These are phyloP conservation scores for Golubevia sp. DNA, from an alignment of 1,284 basidiomycete genomes.

Conservation along the genomic window DNA sequence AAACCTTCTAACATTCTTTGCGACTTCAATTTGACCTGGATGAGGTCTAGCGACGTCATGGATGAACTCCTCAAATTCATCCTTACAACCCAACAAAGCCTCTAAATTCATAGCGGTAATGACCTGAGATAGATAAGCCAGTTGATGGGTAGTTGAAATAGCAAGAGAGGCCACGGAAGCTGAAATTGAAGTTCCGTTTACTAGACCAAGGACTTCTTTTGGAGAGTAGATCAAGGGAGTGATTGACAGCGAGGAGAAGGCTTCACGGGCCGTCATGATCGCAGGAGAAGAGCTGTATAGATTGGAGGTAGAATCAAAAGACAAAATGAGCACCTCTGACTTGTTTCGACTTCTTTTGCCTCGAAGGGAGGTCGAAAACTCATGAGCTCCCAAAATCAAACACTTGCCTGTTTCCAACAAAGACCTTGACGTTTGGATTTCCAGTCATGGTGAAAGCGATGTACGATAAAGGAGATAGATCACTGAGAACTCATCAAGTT, in stretches of 20 bases:
- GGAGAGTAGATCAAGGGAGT: neutral
- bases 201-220: constrained; percentile 18
- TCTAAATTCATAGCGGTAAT: constrained; percentile 44
- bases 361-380: too few species aligned
- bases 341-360: too few species aligned
- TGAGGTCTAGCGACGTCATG: constrained; percentile 42
- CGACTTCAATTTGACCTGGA: constrained; percentile 39
- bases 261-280: constrained; percentile 34
- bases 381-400: too few species aligned
- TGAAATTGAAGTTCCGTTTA: constrained; percentile 44
- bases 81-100: constrained; percentile 38
- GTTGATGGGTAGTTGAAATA: constrained; percentile 32
- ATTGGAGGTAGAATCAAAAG: constrained; percentile 15
- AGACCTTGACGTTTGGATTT: constrained; percentile 35
- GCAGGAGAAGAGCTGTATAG: constrained; percentile 23
- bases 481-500: too few species aligned
- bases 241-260: constrained; percentile 3
- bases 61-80: constrained; percentile 40
- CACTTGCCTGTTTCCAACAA: constrained; percentile 16
- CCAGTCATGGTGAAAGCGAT: constrained; percentile 40
- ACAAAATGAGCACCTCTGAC: constrained; percentile 8
- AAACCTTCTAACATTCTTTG: constrained; percentile 6
- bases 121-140: constrained; percentile 34
- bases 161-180: constrained; percentile 36
- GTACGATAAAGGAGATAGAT: constrained; percentile 39